Conservation (phyloP, 306 rosid species). For the Prunus armeniaca region DNA sequence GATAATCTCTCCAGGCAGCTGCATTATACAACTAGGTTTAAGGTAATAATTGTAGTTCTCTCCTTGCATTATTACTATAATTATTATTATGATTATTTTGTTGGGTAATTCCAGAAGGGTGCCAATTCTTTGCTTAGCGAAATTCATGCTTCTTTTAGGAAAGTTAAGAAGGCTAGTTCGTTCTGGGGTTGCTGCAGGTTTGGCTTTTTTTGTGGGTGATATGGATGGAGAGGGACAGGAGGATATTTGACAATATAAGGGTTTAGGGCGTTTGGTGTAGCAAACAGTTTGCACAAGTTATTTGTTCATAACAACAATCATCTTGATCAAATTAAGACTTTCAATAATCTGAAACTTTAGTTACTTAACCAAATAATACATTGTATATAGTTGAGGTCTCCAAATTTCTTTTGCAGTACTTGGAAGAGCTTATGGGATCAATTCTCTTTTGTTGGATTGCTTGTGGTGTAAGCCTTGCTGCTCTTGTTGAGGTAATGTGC, state of each 20-base stretch:
- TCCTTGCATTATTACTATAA: neutral
- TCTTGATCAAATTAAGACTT: neutral
- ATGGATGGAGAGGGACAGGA: neutral
- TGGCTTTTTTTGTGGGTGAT: neutral
- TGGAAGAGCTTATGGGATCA: constrained; percentile 83
- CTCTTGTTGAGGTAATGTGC: constrained; percentile 79
- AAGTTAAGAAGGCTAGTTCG: too few relatives aligned
- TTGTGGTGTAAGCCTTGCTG: constrained; percentile 85
- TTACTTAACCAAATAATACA: neutral
- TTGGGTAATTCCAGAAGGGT: too few relatives aligned
- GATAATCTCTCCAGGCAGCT: constrained; percentile 75
- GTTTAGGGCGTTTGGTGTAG: neutral
- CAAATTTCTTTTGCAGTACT: constrained; percentile 62
- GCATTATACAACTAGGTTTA: constrained; percentile 58
- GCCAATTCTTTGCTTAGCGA: too few relatives aligned
- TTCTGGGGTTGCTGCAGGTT: too few relatives aligned
- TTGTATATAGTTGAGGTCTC: neutral
- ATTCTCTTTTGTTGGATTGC: constrained; percentile 87
- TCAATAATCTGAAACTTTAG: neutral
- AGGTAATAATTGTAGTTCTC: constrained; percentile 44
- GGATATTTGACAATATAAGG: neutral
- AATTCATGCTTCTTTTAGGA: too few relatives aligned
- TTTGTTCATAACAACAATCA: neutral
- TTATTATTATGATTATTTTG: neutral
- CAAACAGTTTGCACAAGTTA: neutral